Evolutionary conservation across 73 alveolate species (phyloP), one percentile per base, ranked within the genome.

Genomic region (Blepharisma japonicum): DNA sequence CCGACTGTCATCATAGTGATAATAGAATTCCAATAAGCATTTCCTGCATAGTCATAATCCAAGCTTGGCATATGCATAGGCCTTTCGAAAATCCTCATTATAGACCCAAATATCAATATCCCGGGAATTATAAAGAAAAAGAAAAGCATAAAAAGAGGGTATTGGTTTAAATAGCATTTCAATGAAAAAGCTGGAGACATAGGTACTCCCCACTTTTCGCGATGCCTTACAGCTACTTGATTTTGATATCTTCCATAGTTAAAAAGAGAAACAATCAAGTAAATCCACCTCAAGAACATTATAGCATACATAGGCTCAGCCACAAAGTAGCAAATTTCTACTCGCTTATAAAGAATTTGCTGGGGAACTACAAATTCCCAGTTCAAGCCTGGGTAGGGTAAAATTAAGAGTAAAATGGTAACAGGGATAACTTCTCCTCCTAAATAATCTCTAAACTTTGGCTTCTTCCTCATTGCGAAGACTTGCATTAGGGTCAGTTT

Each of bases 1-100:
- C 74, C 74, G 3, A 61, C 74, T 2, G 74, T 61, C 47, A 39
- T 61, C 74, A 61, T 61, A 9, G 74, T 61, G 74, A 61, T 61
- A 9, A 61, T 61, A 25, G 23, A 14, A 39, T 61, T 61, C 74
- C 74, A 61, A 61, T 25, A 61, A 18, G 93, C 84, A 5, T 61
- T 61, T 25, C 49, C 49, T 9, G 47, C 74, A 25, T 61, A 61
- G 47, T 61, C 74, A 25, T 14, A 61, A 25, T 61, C 74, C 39
- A 20, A 14, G 39, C 18, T 61, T 14, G 39, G 50, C 47, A 25
- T 25, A 18, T 25, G 38, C 47, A 61, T 20, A 14, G 74, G 74
- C 23, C 74, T 61, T 61, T 61, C 74, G 23, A 61, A 61, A 9
- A 61, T 61, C 47, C 74, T 61, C 74, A 61, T 61, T 2, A 61